Base-by-base conservation (phyloP, 2,329 filamentous ascomycete species). In the Fusarium begoniae region DNA sequence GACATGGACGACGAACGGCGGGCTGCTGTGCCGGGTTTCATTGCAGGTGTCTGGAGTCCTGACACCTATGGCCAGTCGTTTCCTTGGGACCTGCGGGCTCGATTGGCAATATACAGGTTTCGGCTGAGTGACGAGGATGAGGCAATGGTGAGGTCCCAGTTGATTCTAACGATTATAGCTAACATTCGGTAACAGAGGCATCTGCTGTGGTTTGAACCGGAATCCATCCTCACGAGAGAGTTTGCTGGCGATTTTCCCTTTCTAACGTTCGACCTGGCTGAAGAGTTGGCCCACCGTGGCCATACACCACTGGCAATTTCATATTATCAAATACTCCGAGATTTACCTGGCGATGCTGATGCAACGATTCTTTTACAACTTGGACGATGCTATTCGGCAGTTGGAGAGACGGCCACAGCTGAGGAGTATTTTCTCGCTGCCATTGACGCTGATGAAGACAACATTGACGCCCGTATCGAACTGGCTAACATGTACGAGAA, bases 401-500 rank as follows among this genome's bases (percentile, higher is more conserved):
- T 90, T 32, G 89, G 88, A 12, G 87, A 92, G 62, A 86, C 90
- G 26, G 86, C 90, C 38, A 90, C 92, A 43, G 95, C 95, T 1
- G 92, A 96, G 78, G 90, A 93, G 72, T 93, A 90, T 79, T 96
- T 95, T 77, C 88, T 94, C 30, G 90, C 90, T 5, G 90, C 95
- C 17, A 90, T 94, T 43, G 90, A 94, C 58, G 88, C 90, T 67
- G 93, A 97, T 71, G 85, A 91, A 50, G 86, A 90, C 45, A 91
- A 92, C 66, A 90, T 96, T 54, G 92, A 95, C 70, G 93, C 94
- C 44, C 91, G 94, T 44, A 90, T 93, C 37, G 90, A 94, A 76
- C 86, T 98, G 15, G 94, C 94, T 18, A 95, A 93, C 77, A 90
- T 98, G 81, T 98, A 97, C 78, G 94, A 97, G 80, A 90, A 88